phyloP scores from a whole-genome alignment of 306 rosid genomes.

The Trifolium dubium region DNA sequence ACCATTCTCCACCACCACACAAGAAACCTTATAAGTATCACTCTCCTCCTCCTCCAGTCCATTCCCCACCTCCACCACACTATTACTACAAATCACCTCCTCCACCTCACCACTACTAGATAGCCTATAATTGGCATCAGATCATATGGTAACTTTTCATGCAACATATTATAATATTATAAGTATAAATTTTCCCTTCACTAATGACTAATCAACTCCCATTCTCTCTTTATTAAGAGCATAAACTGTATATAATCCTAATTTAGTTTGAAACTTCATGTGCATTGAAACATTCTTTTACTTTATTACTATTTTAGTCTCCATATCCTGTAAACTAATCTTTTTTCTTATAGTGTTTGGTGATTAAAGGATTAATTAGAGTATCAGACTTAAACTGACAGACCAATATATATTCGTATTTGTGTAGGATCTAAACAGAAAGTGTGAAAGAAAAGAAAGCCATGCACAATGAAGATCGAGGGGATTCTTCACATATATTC shows the following conservation, averaged over 20 bases:
- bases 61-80: conserved; percentile 63
- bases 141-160: conserved; percentile 37
- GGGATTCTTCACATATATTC: conserved; percentile 14
- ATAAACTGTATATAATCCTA: background rate
- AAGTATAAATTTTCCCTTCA: background rate
- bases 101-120: conserved; percentile 74
- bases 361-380: background rate
- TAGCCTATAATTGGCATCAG: background rate
- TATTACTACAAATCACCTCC: conserved; percentile 61
- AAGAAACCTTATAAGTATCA: background rate
- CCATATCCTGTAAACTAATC: background rate
- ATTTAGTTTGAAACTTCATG: background rate
- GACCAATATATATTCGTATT: background rate
- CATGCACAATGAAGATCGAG: background rate
- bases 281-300: conserved; percentile 25
- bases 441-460: conserved; percentile 35
- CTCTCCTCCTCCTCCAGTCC: conserved; percentile 48
- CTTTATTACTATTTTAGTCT: background rate
- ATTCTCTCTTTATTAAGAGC: background rate
- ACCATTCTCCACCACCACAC: conserved; percentile 41
- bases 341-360: background rate
- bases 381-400: conserved; percentile 12
- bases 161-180: background rate
- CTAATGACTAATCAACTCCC: background rate
- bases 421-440: conserved; percentile 33